These are phyloP conservation scores for Linnemannia exigua DNA, from an alignment of 192 early-diverging fungal species.

Conservation along the genomic window DNA sequence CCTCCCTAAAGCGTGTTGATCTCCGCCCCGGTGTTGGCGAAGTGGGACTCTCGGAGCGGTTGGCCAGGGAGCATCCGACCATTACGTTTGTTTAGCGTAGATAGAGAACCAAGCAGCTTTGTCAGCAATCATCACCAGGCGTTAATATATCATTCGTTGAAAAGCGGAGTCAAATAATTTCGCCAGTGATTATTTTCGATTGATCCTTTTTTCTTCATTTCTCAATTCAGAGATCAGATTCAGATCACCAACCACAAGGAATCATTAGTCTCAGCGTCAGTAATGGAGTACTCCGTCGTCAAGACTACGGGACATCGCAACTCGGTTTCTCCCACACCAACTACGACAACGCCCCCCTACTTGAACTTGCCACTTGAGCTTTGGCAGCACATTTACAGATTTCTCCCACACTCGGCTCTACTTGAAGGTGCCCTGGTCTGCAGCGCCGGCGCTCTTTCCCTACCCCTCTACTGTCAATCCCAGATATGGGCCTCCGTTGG, in stretches of 20 bases:
- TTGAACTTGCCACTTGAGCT: constrained; percentile 33
- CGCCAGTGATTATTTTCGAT: no score
- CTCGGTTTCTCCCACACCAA: neutral
- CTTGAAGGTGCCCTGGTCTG: constrained; percentile 39
- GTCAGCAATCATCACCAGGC: no score
- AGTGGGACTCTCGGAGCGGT: no score
- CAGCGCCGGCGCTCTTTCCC: constrained; percentile 11
- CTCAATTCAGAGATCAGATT: neutral
- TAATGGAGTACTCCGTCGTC: neutral
- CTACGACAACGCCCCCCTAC: neutral
- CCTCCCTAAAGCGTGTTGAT: no score
- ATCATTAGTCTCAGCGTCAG: neutral
- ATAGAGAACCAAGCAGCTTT: no score
- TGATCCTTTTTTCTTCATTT: no score
- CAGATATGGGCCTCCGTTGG: constrained; percentile 34
- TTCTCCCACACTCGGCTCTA: constrained; percentile 16
- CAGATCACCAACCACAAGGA: neutral
- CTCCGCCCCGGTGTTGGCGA: no score
- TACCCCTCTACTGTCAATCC: constrained; percentile 38
- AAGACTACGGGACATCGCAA: neutral
- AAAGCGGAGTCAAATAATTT: no score
- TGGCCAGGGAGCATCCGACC: no score
- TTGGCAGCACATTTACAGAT: constrained; percentile 28
- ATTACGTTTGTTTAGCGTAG: no score
- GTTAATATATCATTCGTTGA: no score